Evolutionary conservation across 441 rosid genomes (phyloP).

Genomic region (Erodium chrysanthum): DNA sequence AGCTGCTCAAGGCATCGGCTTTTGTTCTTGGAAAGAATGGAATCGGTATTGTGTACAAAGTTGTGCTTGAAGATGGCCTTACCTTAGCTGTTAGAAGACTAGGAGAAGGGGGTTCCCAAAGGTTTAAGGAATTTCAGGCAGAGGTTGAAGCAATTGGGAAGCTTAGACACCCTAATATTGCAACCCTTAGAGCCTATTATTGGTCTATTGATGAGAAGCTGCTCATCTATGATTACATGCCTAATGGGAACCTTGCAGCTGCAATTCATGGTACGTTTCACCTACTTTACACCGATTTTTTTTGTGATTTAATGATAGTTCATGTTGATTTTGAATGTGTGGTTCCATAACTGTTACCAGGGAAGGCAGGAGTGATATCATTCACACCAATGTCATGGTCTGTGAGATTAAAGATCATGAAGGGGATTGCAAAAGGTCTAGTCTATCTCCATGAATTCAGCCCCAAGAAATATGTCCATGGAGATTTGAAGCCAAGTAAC

Average conservation of each 20-base stretch:
- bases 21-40: constrained; percentile 55
- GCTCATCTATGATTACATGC: constrained; percentile 31
- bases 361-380: constrained; percentile 32
- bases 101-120: constrained; percentile 38
- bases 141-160: constrained; percentile 53
- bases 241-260: constrained; percentile 43
- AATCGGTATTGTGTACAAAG: constrained; percentile 49
- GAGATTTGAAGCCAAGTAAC: constrained; percentile 46
- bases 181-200: constrained; percentile 53
- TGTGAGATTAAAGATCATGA: constrained; percentile 35
- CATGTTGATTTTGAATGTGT: constrained; percentile 7
- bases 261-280: constrained; percentile 43
- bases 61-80: constrained; percentile 39
- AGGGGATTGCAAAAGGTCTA: constrained; percentile 46
- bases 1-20: constrained; percentile 55
- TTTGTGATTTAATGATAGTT: neutral
- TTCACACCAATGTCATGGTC: constrained; percentile 43
- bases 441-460: constrained; percentile 42
- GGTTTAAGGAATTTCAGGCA: constrained; percentile 48
- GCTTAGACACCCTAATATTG: constrained; percentile 46
- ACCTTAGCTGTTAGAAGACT: constrained; percentile 46
- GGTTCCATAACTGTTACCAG: constrained; percentile 22
- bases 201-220: constrained; percentile 59
- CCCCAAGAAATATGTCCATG: constrained; percentile 50
- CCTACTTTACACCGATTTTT: neutral